Conservation (phyloP, 352 stramenopile genomes). For the Pythium vanterpoolii region DNA sequence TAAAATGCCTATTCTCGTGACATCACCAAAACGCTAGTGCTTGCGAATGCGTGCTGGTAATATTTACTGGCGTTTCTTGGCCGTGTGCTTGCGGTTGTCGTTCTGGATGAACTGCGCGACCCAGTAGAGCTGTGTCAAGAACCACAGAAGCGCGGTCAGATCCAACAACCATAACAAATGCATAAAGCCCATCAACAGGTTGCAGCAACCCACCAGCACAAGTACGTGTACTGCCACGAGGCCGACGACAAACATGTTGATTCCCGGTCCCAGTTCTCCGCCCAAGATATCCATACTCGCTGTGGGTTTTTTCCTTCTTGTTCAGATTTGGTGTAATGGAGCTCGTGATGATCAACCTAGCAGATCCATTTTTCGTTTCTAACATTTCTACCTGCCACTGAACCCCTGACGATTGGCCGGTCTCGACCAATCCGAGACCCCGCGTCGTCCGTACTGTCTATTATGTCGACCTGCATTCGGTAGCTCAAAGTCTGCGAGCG, state of each 20-base stretch:
- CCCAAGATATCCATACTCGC: constrained; percentile 24
- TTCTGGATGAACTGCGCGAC: constrained; percentile 59
- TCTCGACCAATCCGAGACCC: constrained; percentile 19
- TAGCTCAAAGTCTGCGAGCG: constrained; percentile 6
- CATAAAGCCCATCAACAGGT: not conserved
- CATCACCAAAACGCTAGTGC: not conserved
- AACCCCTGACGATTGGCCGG: constrained; percentile 16
- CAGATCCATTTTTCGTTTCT: constrained; percentile 13
- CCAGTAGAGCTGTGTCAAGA: constrained; percentile 47
- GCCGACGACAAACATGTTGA: constrained; percentile 65
- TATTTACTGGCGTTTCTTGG: constrained; percentile 65
- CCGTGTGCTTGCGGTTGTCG: constrained; percentile 34
- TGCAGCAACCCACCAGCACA: constrained; percentile 45
- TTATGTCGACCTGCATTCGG: not conserved
- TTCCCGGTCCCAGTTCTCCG: constrained; percentile 25
- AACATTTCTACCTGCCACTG: constrained; percentile 15
- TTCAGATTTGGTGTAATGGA: not conserved
- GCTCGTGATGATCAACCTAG: not conserved
- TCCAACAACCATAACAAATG: not conserved
- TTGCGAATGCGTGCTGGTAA: too few species aligned
- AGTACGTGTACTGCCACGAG: constrained; percentile 74
- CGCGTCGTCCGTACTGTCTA: constrained; percentile 8
- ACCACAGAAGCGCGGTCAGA: not conserved
- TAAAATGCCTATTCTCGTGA: not conserved
- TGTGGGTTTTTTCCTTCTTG: not conserved